Evolutionary conservation across 2,329 filamentous ascomycete genomes (phyloP), one percentile per base, ranked within the genome.

Genomic region (Triangularia verruculosa): DNA sequence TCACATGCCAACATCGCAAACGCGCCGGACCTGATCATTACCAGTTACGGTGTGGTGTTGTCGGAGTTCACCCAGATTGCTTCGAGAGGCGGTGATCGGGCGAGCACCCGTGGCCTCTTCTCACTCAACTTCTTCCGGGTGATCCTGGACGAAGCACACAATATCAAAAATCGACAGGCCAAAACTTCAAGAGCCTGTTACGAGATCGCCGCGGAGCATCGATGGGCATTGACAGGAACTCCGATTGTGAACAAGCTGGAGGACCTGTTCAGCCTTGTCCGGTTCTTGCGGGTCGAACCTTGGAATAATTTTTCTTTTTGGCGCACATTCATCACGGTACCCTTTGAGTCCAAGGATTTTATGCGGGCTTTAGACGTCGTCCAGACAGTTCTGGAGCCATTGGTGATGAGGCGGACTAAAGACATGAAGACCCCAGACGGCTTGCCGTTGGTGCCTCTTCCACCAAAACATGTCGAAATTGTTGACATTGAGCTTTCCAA

Each of bases 291-390:
- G 62, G 95, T 99, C 3, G 94, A 98, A 74, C 95, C 95, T 0
- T 99, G 95, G 95, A 95, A 90, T 72, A 98, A 98, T 75, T 99
- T 99, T 75, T 97, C 93, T 0, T 99, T 97, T 78, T 99, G 95
- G 95, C 93, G 93, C 74, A 98, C 95, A 0, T 99, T 99, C 74
- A 98, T 99, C 72, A 99, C 95, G 0, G 89, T 96, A 1, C 95
- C 95, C 0, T 99, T 99, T 68, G 95, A 99, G 75, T 94, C 92
- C 0, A 95, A 95, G 69, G 91, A 99, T 67, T 97, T 96, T 73
- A 87, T 97, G 69, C 89, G 93, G 4, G 95, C 95, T 0, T 82
- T 99, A 7, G 95, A 98, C 73, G 95, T 99, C 1, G 95, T 99
- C 1, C 95, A 99, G 74, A 99, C 94, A 0, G 94, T 99, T 0